A percentile compares a stretch with the other conserved stretches of the same genome.
Conservation (phyloP, 495 filamentous ascomycete species). For the Xylaria flabelliformis region DNA sequence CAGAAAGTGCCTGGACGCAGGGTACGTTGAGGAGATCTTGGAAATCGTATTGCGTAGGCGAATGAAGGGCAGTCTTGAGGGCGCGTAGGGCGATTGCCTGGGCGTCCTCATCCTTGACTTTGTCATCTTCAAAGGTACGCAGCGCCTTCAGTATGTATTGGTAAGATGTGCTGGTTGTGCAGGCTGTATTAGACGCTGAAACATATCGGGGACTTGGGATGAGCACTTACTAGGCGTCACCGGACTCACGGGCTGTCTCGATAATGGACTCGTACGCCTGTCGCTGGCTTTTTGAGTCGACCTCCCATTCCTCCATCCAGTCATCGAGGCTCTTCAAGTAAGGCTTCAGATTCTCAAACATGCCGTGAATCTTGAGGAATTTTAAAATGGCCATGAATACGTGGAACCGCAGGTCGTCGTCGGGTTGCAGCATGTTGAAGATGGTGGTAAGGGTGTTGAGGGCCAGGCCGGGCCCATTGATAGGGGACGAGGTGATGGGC, state of each 20-base stretch:
- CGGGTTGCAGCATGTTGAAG: constrained; percentile 87
- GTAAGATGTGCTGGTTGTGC: constrained; percentile 66
- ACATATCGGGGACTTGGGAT: background rate
- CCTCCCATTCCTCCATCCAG: constrained; percentile 86
- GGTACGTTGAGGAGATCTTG: constrained; percentile 88
- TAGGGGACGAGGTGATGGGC: constrained; percentile 83
- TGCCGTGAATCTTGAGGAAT: constrained; percentile 72
- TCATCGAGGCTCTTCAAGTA: constrained; percentile 77
- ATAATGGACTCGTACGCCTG: constrained; percentile 80
- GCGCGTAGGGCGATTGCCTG: constrained; percentile 84
- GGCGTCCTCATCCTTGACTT: constrained; percentile 71
- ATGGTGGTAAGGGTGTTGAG: constrained; percentile 89
- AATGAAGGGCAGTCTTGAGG: constrained; percentile 78
- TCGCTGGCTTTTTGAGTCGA: constrained; percentile 79
- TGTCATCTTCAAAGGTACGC: constrained; percentile 78
- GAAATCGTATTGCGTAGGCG: constrained; percentile 87
- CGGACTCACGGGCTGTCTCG: constrained; percentile 75
- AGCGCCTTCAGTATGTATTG: constrained; percentile 82
- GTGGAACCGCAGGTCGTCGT: constrained; percentile 82
- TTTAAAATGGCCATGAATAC: constrained; percentile 84
- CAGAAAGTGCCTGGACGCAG: constrained; percentile 81
- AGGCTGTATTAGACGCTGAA: constrained; percentile 31
- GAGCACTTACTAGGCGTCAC: constrained; percentile 69
- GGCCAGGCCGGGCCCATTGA: constrained; percentile 81
- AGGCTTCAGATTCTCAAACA: constrained; percentile 80